phyloP scores from a whole-genome alignment of 352 stramenopile species.

The Stramenopiles sp. region DNA sequence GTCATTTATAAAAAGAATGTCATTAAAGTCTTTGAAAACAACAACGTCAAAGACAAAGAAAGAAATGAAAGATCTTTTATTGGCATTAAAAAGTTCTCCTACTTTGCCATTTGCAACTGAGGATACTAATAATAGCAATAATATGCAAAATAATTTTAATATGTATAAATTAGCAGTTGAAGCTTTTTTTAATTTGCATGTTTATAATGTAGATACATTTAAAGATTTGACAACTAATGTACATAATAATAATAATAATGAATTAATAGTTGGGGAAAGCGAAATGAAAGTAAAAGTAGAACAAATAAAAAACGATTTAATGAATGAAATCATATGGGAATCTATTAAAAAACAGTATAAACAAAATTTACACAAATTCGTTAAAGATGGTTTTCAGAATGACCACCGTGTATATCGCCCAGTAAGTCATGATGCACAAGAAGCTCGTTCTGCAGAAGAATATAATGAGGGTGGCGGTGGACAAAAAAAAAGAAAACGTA shows the following conservation, averaged over 20 bases:
- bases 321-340: background rate
- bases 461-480: background rate
- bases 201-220: too few relatives aligned
- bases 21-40: too few relatives aligned
- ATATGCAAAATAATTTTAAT: background rate
- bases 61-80: too few relatives aligned
- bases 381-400: background rate
- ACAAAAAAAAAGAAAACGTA: background rate
- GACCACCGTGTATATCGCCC: background rate
- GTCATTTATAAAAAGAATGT: too few relatives aligned
- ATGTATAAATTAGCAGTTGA: background rate
- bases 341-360: background rate
- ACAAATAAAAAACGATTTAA: too few relatives aligned
- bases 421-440: background rate
- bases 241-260: too few relatives aligned
- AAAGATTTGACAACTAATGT: too few relatives aligned
- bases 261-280: too few relatives aligned
- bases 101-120: background rate
- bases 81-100: too few relatives aligned
- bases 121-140: background rate
- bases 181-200: background rate
- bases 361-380: background rate
- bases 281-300: too few relatives aligned
- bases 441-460: background rate
- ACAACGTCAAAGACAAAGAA: too few relatives aligned